Evolutionary conservation across 2,329 filamentous ascomycete genomes (phyloP), one percentile per base, ranked within the genome.

Genomic region (Colletotrichum tanaceti): DNA sequence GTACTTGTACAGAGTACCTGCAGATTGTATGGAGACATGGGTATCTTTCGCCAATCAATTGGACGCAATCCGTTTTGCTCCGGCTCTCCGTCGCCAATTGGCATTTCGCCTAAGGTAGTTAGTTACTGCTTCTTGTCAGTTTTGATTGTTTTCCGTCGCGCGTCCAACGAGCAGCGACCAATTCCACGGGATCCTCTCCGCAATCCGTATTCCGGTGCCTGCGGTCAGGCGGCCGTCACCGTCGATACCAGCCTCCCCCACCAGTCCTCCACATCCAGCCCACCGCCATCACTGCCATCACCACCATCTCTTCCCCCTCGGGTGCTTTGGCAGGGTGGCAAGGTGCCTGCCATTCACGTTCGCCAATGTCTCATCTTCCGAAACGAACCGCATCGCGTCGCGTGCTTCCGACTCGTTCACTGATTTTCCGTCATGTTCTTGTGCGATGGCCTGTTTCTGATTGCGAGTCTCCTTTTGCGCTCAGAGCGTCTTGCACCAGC

Each of bases 41-140:
- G 32, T 61, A 68, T 65, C 62, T 68, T 47, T 61, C 57, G 53
- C 55, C 66, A 65, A 68, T 68, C 66, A 68, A 65, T 52, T 58
- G 28, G 57, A 57, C 66, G 55, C 66, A 69, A 46, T 57, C 62
- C 32, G 50, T 52, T 57, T 52, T 22, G 20, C 62, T 54, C 47
- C 24, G 20, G 60, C 39, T 18, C 11, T 53, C 28, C 49, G 18
- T 9, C 18, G 28, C 38, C 28, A 53, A 38, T 53, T 28, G 16
- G 11, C 28, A 32, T 16, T 24, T 50, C n/a, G n/a, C n/a, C n/a
- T n/a, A n/a, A n/a, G n/a, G n/a, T 32, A 7, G 28, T 24, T 9
- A 7, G 28, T 14, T 10, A 18, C 18, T 14, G 32, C n/a, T 16
- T 32, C 49, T 20, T 28, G 32, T 28, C 28, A 43, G 14, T 47